Evolutionary conservation across 192 early-diverging fungal species (phyloP), one percentile per base, ranked within the genome.

Genomic region (Linnemannia elongata): DNA sequence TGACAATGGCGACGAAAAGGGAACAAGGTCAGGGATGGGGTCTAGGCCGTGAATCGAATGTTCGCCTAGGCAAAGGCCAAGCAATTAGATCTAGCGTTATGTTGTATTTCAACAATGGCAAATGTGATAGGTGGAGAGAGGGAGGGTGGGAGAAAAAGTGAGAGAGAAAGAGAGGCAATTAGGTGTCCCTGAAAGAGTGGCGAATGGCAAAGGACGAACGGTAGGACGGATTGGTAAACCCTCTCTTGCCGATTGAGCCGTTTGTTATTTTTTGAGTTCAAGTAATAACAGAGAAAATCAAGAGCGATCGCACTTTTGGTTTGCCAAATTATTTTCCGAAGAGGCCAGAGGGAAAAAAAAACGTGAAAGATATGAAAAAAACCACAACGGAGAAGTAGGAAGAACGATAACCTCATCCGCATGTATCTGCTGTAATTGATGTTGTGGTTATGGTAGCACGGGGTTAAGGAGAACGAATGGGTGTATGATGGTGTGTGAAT

Each of bases 201-300:
- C 6, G n/a, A 60, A 60, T 27, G 55, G n/a, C 6, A 9, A 10
- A 18, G 24, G 24, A 27, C 55, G n/a, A 27, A 27, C 9, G n/a
- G n/a, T n/a, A n/a, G n/a, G n/a, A n/a, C n/a, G n/a, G 55, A 27
- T n/a, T 57, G 55, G 22, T 6, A 27, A 30, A 8, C 30, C 60
- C 24, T 27, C 35, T 12, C 27, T 24, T n/a, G n/a, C 1, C 27
- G 57, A 33, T 27, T 63, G 60, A 66, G 60, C 60, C 60, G 30
- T 33, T 66, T 66, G 60, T 66, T 27, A 9, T 66, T 66, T 60
- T 60, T 66, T 66, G 60, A 33, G 60, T 66, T 66, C 30, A 66
- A 4, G 10, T 66, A 66, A 33, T 33, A 66, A 33, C 22, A 60
- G n/a, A 57, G 1, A 4, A n/a, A n/a, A 22, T 57, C 54, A 30